Evolutionary conservation across 495 filamentous ascomycete species (phyloP).

Genomic region (Podospora pseudopauciseta): DNA sequence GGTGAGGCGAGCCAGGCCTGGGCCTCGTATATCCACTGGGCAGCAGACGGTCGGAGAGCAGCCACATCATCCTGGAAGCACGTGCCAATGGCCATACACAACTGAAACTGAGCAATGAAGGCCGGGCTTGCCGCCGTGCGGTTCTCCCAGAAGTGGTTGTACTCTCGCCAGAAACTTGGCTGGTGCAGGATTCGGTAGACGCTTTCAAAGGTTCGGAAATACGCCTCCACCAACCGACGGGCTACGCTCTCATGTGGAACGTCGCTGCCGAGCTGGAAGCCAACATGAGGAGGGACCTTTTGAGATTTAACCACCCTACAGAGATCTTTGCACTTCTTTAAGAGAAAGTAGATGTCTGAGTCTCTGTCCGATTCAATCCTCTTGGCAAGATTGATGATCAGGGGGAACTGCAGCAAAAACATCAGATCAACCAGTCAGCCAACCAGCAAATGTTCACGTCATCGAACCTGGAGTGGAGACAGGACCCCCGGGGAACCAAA

Average conservation of each 20-base stretch:
- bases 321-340: constrained; percentile 48
- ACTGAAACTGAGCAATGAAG: constrained; percentile 58
- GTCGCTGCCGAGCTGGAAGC: constrained; percentile 28
- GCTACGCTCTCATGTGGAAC: constrained; percentile 41
- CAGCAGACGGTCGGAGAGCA: constrained; percentile 48
- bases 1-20: constrained; percentile 59
- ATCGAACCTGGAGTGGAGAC: background rate
- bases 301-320: constrained; percentile 45
- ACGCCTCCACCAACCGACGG: constrained; percentile 48
- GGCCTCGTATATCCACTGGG: constrained; percentile 61
- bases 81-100: constrained; percentile 61
- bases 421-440: constrained; percentile 18
- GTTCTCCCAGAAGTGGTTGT: constrained; percentile 43
- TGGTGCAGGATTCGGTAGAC: constrained; percentile 53
- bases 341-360: constrained; percentile 31
- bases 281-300: constrained; percentile 32
- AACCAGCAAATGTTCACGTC: background rate
- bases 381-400: constrained; percentile 40
- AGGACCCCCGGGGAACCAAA: background rate
- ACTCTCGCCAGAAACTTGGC: constrained; percentile 51
- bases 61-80: constrained; percentile 51
- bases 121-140: constrained; percentile 23
- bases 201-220: constrained; percentile 49
- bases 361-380: constrained; percentile 36
- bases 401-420: constrained; percentile 37